Evolutionary conservation across 2,329 filamentous ascomycete genomes (phyloP).

Genomic region (Colletotrichum nymphaeae): DNA sequence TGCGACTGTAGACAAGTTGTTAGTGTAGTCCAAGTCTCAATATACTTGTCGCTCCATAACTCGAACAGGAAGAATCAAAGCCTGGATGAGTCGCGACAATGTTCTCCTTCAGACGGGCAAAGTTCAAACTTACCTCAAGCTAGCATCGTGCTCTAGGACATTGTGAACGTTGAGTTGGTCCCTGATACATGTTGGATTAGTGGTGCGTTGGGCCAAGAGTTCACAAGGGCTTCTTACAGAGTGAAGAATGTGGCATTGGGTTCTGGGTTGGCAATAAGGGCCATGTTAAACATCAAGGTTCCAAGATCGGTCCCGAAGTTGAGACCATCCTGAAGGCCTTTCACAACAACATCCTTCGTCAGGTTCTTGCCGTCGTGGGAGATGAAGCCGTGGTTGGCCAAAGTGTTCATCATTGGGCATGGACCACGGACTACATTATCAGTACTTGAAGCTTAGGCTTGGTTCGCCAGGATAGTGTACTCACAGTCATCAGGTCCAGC

Average conservation of each 20-base stretch:
- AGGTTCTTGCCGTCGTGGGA: constrained; percentile 58
- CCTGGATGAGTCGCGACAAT: too few relatives aligned
- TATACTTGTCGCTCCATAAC: too few relatives aligned
- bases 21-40: too few relatives aligned
- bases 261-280: constrained; percentile 53
- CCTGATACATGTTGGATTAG: constrained; percentile 12
- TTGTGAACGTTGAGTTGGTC: constrained; percentile 59
- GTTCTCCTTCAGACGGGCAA: too few relatives aligned
- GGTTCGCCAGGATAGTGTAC: accelerated
- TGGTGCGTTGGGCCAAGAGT: too few relatives aligned
- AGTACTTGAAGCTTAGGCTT: background rate
- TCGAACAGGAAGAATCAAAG: too few relatives aligned
- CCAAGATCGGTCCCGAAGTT: constrained; percentile 56
- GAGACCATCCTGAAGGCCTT: constrained; percentile 51
- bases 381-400: constrained; percentile 63
- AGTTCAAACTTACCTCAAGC: constrained; percentile 47
- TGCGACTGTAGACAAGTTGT: constrained; percentile 46
- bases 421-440: constrained; percentile 49
- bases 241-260: constrained; percentile 57
- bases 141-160: constrained; percentile 61
- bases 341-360: constrained; percentile 49
- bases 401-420: constrained; percentile 63
- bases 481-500: constrained; percentile 19
- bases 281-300: constrained; percentile 54
- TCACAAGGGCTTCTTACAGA: constrained; percentile 37